Percentiles rank a stretch among this genome's conserved stretches.
Conservation (phyloP, 2,329 filamentous ascomycete genomes). For the Trichophyton mentagrophytes region DNA sequence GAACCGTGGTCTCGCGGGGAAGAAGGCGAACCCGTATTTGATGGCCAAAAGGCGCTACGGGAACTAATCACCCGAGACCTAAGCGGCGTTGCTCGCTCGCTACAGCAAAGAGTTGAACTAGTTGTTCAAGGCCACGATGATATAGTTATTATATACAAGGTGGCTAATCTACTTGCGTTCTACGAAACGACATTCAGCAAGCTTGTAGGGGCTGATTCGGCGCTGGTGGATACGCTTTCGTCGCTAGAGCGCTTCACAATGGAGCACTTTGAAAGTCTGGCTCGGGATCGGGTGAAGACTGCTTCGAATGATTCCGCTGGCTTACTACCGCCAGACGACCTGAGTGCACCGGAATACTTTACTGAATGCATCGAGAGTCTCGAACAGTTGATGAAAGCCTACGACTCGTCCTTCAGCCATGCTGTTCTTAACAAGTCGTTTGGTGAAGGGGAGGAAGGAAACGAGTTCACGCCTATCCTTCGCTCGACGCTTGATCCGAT, state of each 20-base stretch:
- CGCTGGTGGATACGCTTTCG: conserved; percentile 55
- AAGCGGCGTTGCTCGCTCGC: conserved; percentile 63
- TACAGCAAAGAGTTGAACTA: conserved; percentile 83
- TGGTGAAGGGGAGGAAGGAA: conserved; percentile 49
- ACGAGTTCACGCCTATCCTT: conserved; percentile 62
- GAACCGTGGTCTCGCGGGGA: conserved; percentile 67
- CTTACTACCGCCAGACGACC: conserved; percentile 55
- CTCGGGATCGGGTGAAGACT: conserved; percentile 57
- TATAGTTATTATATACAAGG: conserved; percentile 73
- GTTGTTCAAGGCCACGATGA: conserved; percentile 89
- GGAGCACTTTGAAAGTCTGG: conserved; percentile 66
- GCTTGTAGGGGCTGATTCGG: conserved; percentile 56
- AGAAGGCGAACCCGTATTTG: conserved; percentile 51
- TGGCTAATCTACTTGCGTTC: conserved; percentile 79
- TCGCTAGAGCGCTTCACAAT: conserved; percentile 64
- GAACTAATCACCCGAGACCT: conserved; percentile 80
- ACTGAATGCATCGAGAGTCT: conserved; percentile 68
- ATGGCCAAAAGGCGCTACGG: conserved; percentile 68
- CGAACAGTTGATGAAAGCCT: conserved; percentile 66
- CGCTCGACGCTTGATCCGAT: conserved; percentile 77
- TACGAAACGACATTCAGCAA: conserved; percentile 77
- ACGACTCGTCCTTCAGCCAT: conserved; percentile 60
- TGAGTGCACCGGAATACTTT: conserved; percentile 68
- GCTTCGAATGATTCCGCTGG: conserved; percentile 61
- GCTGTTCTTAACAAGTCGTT: conserved; percentile 34